These are phyloP conservation scores for Aspergillus cristatus DNA, from an alignment of 495 filamentous ascomycete species.

Conservation along the genomic window DNA sequence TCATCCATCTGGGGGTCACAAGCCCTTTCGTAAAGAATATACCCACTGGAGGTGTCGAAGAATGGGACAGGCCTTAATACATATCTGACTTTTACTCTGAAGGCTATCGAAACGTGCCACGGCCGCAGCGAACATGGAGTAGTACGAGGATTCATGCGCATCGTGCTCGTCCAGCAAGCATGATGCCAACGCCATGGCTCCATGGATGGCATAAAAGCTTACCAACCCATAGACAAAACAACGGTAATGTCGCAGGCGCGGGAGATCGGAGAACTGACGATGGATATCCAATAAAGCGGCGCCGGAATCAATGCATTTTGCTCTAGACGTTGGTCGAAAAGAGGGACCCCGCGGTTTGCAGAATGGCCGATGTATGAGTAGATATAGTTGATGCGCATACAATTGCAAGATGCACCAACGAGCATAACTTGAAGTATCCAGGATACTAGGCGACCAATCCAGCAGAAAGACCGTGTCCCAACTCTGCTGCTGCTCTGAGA, in stretches of 20 bases:
- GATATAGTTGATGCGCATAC: conserved; percentile 2
- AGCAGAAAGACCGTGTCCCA: conserved; percentile 1
- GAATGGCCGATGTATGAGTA: conserved; percentile 1
- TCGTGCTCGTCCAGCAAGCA: background rate
- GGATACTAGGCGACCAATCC: background rate
- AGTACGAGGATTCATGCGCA: background rate
- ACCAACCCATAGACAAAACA: conserved; percentile 1
- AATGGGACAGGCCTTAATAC: conserved; percentile 1
- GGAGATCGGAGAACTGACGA: background rate
- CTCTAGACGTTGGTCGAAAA: background rate
- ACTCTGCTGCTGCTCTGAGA: background rate
- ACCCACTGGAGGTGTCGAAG: conserved; percentile 2
- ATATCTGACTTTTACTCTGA: background rate
- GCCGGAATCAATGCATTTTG: background rate
- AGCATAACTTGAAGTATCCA: background rate
- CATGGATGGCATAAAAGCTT: conserved; percentile 2
- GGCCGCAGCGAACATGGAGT: background rate
- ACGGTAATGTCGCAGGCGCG: background rate
- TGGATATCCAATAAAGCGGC: conserved; percentile 1
- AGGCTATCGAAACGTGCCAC: background rate
- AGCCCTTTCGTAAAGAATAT: background rate
- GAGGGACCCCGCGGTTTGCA: background rate
- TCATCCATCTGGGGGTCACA: no score
- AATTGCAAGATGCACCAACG: conserved; percentile 3
- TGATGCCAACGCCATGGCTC: conserved; percentile 1